A percentile compares a stretch with the other conserved stretches of the same genome.
These are phyloP conservation scores for Vigna radiata DNA, from an alignment of 306 rosid genomes.

Conservation along the genomic window DNA sequence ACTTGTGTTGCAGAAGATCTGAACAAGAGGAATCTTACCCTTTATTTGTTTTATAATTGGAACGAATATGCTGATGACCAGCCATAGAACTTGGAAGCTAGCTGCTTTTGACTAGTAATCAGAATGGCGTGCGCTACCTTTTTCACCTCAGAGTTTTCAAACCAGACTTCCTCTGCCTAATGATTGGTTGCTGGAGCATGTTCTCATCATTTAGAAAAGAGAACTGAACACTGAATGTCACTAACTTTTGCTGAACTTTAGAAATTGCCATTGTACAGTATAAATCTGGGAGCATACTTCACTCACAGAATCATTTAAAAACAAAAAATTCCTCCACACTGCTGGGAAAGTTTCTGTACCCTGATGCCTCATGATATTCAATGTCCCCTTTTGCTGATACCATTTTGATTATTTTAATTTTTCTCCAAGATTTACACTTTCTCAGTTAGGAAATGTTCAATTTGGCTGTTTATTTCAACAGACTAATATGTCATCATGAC, in stretches of 20 bases:
- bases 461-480: slow-evolving; percentile 6
- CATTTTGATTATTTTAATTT: neutral
- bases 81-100: slow-evolving; percentile 47
- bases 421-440: neutral
- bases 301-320: neutral
- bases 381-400: neutral
- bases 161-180: slow-evolving; percentile 31
- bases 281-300: neutral
- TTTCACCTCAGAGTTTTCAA: slow-evolving; percentile 32
- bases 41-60: neutral
- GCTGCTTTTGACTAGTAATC: slow-evolving; percentile 49
- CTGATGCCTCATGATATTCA: neutral
- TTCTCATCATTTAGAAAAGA: slow-evolving; percentile 34
- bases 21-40: slow-evolving; percentile 17
- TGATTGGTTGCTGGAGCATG: slow-evolving; percentile 45
- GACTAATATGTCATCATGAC: neutral
- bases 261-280: neutral
- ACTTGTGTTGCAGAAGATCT: neutral
- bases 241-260: slow-evolving; percentile 22
- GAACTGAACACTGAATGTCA: slow-evolving; percentile 30
- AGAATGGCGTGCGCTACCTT: slow-evolving; percentile 46
- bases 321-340: neutral
- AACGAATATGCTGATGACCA: neutral
- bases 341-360: neutral
- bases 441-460: slow-evolving; percentile 29